Base-by-base conservation (phyloP, 371 early-diverging fungal species). In the Apophysomyces trapeziformis region DNA sequence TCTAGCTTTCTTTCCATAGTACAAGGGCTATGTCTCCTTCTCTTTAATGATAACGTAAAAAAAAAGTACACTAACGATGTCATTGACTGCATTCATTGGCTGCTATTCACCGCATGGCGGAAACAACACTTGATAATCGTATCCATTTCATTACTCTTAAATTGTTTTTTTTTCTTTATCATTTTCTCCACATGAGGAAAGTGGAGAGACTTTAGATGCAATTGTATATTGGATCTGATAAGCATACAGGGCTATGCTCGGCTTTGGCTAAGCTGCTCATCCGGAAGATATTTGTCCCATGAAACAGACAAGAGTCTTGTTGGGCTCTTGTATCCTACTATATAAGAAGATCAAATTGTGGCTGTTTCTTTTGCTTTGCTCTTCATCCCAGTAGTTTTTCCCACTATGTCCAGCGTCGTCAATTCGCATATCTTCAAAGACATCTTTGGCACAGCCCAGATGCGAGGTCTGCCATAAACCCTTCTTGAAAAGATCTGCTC, bases 401-500 rank as follows among this genome's bases (percentile, higher is more conserved):
- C 37, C 4, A 14, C 12, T 16, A 69, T 69, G 69, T 65, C 69
- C 13, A 61, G 57, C 26, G 62, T 69, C 8, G 57, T 65, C 38
- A 50, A 69, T 32, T 69, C 69, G 1, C 54, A 58, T 39, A 65
- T 69, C 26, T 69, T 69, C 65, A 69, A 58, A 43, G 69, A 69
- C 50, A 69, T 69, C 39, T 69, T 69, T 58, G 69, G 69, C 11
- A 57, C 62, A 2, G 38, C 60, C 8, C 35, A 57, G 39, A 65
- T 65, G 65, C 18, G 69, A 58, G 63, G 69, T 69, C 21, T 50
- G 54, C 21, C 21, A 9, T 18, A 18, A 43, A 47, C 21, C 1
- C 8, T 50, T 50, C 7, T 21, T 8, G 54, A 21, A 7, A 18
- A 7, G 7, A 21, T 41, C 13, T 21, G 21, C 1, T 21, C 35